Evolutionary conservation across 2,329 filamentous ascomycete species (phyloP), one percentile per base, ranked within the genome.

Genomic region (Aureobasidium musti): DNA sequence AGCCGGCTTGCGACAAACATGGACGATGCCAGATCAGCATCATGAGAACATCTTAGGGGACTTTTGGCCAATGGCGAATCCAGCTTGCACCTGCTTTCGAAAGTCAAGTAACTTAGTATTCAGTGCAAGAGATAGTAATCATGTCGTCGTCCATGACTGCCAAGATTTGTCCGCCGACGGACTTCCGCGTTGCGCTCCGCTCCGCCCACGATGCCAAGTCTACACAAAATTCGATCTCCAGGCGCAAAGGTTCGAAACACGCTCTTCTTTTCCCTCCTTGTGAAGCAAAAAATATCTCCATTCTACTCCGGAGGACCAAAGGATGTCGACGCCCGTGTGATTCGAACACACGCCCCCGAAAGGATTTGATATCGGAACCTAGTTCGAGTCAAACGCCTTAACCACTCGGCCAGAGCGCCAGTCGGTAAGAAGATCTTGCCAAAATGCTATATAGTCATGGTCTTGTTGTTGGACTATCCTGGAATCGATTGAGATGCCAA

Each of bases 321-420:
- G 19, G 0, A 61, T 61, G 39, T 41, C 57, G 57, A 61, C 57
- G 57, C 57, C 57, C 57, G 43, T 26, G 33, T 23, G 57, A 61
- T 61, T 61, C 57, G 57, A 61, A 61, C 57, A 23, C 33, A 26
- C 43, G 57, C 57, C 57, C 57, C 5, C 57, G 57, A 61, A 61
- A 7, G 57, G 57, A 61, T 61, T 61, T 61, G 57, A 61, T 61
- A 61, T 37, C 57, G 33, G 56, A 50, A 61, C 3, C 2, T 33
- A 39, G 33, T 61, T 61, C 57, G 57, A 61, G 57, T 61, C 57
- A 61, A 61, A 61, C 57, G 57, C 57, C 57, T 61, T 61, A 61
- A 61, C 57, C 57, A 61, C 57, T 61, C 57, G 57, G 57, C 57
- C 57, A 61, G 57, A 61, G 57, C 57, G 57, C 57, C 57, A 49